A percentile compares a stretch with the other conserved stretches of the same genome.
Evolutionary conservation across 805 yeast species (phyloP).

Genomic region (Maudiozyma serrabonitensis): DNA sequence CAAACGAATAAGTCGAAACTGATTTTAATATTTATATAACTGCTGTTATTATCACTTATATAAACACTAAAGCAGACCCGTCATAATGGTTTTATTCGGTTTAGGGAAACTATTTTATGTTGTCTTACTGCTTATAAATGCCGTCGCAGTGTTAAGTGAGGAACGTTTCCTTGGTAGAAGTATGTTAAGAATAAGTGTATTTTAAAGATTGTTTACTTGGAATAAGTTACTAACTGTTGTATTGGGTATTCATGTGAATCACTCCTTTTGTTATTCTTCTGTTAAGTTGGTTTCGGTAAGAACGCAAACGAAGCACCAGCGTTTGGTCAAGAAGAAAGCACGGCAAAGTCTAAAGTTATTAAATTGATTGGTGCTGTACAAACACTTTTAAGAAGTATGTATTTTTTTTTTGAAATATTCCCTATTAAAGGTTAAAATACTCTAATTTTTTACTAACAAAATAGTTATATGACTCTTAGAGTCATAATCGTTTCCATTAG

Average conservation of each 20-base stretch:
- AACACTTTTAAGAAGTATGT: conserved; percentile 58
- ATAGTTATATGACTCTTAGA: neutral
- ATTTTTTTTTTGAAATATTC: neutral
- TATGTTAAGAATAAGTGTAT: conserved; percentile 6
- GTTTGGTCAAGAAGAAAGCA: conserved; percentile 38
- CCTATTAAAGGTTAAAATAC: too few relatives aligned
- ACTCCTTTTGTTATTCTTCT: neutral
- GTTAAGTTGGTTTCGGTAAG: conserved; percentile 37
- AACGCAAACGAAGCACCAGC: conserved; percentile 30
- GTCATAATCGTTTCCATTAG: conserved; percentile 17
- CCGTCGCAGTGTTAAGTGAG: conserved; percentile 71
- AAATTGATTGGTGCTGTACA: conserved; percentile 65
- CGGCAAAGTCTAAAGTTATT: conserved; percentile 50
- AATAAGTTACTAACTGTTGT: neutral
- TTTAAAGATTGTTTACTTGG: neutral
- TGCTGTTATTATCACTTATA: too few relatives aligned
- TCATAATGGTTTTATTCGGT: conserved; percentile 39
- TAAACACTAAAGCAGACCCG: neutral
- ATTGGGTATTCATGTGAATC: neutral
- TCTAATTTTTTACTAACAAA: conserved; percentile 3
- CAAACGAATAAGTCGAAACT: too few relatives aligned
- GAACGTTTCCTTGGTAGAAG: conserved; percentile 66
- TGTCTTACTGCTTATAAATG: conserved; percentile 49
- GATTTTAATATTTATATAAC: too few relatives aligned
- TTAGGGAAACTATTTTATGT: conserved; percentile 50